phyloP scores from a whole-genome alignment of 2,329 filamentous ascomycete genomes.

The Hortaea werneckii region DNA sequence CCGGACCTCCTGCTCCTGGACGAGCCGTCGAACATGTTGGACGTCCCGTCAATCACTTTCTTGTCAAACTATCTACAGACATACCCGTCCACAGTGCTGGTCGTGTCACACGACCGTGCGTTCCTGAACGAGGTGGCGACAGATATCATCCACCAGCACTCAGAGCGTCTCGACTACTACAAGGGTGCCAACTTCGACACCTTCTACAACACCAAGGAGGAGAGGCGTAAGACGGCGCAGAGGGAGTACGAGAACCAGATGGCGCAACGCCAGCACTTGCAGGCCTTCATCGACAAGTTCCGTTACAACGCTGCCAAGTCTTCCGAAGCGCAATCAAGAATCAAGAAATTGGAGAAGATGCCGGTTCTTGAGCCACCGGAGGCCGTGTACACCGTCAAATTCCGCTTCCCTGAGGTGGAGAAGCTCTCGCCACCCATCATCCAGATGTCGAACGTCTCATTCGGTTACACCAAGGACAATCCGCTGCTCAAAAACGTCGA shows the following conservation, averaged over 20 bases:
- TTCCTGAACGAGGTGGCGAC: slow-evolving; percentile 99
- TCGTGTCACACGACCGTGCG: slow-evolving; percentile 96
- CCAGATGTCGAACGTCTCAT: slow-evolving; percentile 87
- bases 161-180: slow-evolving; percentile 95
- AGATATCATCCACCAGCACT: slow-evolving; percentile 97
- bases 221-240: slow-evolving; percentile 91
- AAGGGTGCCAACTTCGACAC: slow-evolving; percentile 91
- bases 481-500: slow-evolving; percentile 78
- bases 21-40: slow-evolving; percentile 99
- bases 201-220: slow-evolving; percentile 95
- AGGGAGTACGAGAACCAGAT: slow-evolving; percentile 99
- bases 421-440: slow-evolving; percentile 96
- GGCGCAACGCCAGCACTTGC: slow-evolving; percentile 82
- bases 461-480: slow-evolving; percentile 75
- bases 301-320: slow-evolving; percentile 98
- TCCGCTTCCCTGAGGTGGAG: slow-evolving; percentile 95
- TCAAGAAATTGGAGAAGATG: slow-evolving; percentile 99
- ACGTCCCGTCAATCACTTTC: slow-evolving; percentile 98
- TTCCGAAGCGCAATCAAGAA: slow-evolving; percentile 92
- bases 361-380: slow-evolving; percentile 83
- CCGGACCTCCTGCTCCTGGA: slow-evolving; percentile 91
- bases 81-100: slow-evolving; percentile 89
- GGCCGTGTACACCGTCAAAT: slow-evolving; percentile 89
- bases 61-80: slow-evolving; percentile 87
- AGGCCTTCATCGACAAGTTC: slow-evolving; percentile 99